Evolutionary conservation across 495 filamentous ascomycete species (phyloP).

Genomic region (Hypoxylon fuscum): DNA sequence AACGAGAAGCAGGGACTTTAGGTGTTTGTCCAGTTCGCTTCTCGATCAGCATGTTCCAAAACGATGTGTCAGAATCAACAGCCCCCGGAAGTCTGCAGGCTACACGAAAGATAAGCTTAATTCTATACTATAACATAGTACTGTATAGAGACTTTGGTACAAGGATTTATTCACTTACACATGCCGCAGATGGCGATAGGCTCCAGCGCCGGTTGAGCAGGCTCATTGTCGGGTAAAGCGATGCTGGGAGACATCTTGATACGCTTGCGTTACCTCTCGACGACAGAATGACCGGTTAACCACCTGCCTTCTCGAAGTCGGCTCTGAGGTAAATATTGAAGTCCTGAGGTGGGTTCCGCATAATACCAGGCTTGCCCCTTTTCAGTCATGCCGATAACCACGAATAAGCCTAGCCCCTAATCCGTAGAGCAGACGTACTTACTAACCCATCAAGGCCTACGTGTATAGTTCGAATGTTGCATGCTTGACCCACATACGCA

Average conservation of each 20-base stretch:
- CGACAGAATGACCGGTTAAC: background rate
- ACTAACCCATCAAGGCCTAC: background rate
- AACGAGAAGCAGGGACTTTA: slow-evolving; percentile 17
- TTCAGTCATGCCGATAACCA: background rate
- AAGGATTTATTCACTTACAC: slow-evolving; percentile 58
- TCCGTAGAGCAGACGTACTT: background rate
- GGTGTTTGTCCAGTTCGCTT: slow-evolving; percentile 30
- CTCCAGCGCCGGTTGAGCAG: slow-evolving; percentile 20
- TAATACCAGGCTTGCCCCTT: background rate
- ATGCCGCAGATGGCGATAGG: slow-evolving; percentile 60
- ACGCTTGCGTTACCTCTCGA: background rate
- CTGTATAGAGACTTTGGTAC: slow-evolving; percentile 42
- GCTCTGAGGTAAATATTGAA: background rate
- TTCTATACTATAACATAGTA: slow-evolving; percentile 64
- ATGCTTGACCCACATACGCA: background rate
- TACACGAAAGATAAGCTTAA: slow-evolving; percentile 40
- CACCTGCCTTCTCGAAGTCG: background rate
- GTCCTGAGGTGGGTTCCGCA: background rate
- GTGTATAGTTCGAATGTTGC: slow-evolving; percentile 1
- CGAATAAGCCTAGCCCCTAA: background rate
- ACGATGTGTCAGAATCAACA: slow-evolving; percentile 47
- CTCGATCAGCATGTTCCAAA: slow-evolving; percentile 57
- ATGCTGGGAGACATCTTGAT: slow-evolving; percentile 28
- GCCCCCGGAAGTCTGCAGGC: slow-evolving; percentile 32
- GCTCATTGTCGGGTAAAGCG: slow-evolving; percentile 18